Base-by-base conservation (phyloP, 306 rosid genomes). In the Lathyrus tuberosus region DNA sequence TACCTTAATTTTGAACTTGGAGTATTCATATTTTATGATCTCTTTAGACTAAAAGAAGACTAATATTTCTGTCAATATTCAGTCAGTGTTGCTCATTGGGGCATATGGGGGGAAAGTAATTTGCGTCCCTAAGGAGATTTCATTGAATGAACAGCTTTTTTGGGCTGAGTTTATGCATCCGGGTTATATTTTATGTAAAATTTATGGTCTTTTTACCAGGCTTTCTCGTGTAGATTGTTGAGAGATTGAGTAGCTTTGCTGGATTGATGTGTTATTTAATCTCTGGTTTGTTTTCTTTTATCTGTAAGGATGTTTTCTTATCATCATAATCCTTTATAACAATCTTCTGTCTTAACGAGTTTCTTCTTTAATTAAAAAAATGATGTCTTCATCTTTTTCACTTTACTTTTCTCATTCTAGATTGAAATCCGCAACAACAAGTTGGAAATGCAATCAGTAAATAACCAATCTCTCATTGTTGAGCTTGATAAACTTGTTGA, bases 371-470 rank as follows among this genome's bases (percentile, higher is more conserved):
- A 53, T 37, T 41, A 15, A 31, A 48, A 60, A 47, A 65, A 40
- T 22, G n/a, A 43, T 54, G 51, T 63, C 42, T 66, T 75, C 33
- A 53, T 53, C 69, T 42, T 67, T 79, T 15, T 54, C 76, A n/a
- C 65, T 38, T 81, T 47, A 30, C 31, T 42, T 17, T 63, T 85
- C 47, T 71, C 67, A n/a, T 81, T 67, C 49, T 90, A 94, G 99
- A 94, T 94, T 69, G 99, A 94, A 84, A 87, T 64, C 17, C 96
- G 96, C 74, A 94, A 90, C 71, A 94, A 94, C 87, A 94, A 88
- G 80, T 77, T 94, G 86, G 97, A 90, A 81, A 88, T 79, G 88
- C 97, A 94, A 81, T 87, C 92, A 62, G 91, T 90, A 72, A 94
- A 94, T 72, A 88, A 85, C 70, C 84, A 60, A 86, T 65, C 89